Evolutionary conservation across 2,329 filamentous ascomycete species (phyloP).

Genomic region (Pestalotiopsis sp.): DNA sequence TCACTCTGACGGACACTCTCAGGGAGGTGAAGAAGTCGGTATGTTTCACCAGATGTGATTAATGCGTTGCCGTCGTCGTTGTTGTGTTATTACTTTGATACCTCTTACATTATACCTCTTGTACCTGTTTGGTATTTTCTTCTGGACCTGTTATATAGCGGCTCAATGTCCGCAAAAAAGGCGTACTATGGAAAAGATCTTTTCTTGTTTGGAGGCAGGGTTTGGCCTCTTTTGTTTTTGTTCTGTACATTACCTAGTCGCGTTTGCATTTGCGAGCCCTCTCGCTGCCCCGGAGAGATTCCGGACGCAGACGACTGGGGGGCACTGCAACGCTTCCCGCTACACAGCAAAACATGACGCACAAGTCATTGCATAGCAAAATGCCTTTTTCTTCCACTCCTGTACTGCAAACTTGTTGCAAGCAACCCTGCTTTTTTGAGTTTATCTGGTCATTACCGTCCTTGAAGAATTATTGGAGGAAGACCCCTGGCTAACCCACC

Average conservation of each 20-base stretch:
- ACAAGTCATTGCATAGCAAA: slow-evolving; percentile 33
- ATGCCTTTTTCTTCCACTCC: slow-evolving; percentile 15
- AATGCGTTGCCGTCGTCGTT: slow-evolving; percentile 34
- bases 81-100: slow-evolving; percentile 37
- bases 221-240: slow-evolving; percentile 42
- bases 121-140: slow-evolving; percentile 30
- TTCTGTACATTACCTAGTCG: slow-evolving; percentile 59
- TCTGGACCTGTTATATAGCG: slow-evolving; percentile 37
- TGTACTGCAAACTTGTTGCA: slow-evolving; percentile 28
- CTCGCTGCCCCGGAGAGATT: slow-evolving; percentile 26
- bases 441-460: background rate
- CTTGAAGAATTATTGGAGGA: background rate
- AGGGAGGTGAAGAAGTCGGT: slow-evolving; percentile 86
- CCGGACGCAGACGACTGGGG: slow-evolving; percentile 27
- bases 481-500: slow-evolving; percentile 27
- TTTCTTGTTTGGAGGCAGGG: slow-evolving; percentile 9
- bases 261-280: slow-evolving; percentile 37
- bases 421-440: slow-evolving; percentile 8
- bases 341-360: slow-evolving; percentile 38
- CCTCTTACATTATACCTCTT: slow-evolving; percentile 34
- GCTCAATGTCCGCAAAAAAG: slow-evolving; percentile 30
- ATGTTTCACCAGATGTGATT: slow-evolving; percentile 95
- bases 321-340: slow-evolving; percentile 35
- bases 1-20: slow-evolving; percentile 67
- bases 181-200: slow-evolving; percentile 35